Conservation (phyloP, 139 green algal species). For the Deuterostichococcus epilithicus region DNA sequence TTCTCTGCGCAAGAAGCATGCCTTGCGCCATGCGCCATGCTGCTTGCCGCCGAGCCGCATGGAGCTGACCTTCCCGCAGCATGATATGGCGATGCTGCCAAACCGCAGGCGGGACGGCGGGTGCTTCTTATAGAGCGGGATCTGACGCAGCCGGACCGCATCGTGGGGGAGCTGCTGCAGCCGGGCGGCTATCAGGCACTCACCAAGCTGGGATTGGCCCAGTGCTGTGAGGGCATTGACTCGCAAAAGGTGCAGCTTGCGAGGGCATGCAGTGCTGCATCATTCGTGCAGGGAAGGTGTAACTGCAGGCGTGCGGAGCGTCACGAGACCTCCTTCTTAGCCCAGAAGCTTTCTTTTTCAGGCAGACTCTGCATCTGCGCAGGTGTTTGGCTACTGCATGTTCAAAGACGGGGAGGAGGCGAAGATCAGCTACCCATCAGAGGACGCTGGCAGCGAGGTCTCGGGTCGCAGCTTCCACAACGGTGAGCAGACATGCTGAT, state of each 20-base stretch:
- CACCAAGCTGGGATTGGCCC: conserved; percentile 81
- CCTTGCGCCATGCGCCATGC: not conserved
- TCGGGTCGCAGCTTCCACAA: conserved; percentile 94
- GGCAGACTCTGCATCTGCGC: not conserved
- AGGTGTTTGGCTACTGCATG: conserved; percentile 93
- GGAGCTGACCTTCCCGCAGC: not conserved
- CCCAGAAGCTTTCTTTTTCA: not conserved
- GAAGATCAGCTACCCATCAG: conserved; percentile 80
- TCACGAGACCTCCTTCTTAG: not conserved
- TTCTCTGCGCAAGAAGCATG: not conserved
- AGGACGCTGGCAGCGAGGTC: conserved; percentile 68
- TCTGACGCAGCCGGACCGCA: conserved; percentile 90
- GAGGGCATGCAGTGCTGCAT: too few species aligned
- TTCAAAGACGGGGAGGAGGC: conserved; percentile 83
- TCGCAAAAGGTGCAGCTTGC: conserved; percentile 56
- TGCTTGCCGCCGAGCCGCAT: not conserved
- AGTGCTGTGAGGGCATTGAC: conserved; percentile 84
- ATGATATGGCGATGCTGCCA: not conserved
- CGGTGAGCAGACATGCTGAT: conserved; percentile 26
- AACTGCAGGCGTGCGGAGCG: too few species aligned
- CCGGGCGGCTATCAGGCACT: conserved; percentile 92
- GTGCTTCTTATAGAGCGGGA: conserved; percentile 93
- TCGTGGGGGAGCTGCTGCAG: conserved; percentile 98
- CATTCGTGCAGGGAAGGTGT: too few species aligned
- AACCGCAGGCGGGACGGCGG: conserved; percentile 54